Evolutionary conservation across 768 basidiomycete genomes (phyloP).

Genomic region (Lactarius hengduanensis): DNA sequence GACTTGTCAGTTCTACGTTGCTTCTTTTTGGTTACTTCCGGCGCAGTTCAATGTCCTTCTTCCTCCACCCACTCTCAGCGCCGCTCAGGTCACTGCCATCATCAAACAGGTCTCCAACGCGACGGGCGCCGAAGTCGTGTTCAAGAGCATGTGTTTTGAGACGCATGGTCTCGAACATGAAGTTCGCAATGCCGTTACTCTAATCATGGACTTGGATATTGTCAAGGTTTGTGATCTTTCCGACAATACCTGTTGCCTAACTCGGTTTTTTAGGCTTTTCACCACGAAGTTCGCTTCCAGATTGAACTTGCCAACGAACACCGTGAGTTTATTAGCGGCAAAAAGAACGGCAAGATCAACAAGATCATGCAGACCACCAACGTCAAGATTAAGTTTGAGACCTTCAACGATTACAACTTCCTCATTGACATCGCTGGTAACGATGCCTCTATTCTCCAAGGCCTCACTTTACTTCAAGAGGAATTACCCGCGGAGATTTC

Average conservation of each 20-base stretch:
- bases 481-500: conserved; percentile 98
- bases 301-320: conserved; percentile 98
- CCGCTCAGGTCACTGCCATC: conserved; percentile 77
- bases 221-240: conserved; percentile 62
- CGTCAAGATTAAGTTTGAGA: conserved; percentile 99
- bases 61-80: conserved; percentile 77
- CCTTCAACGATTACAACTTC: conserved; percentile 95
- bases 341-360: conserved; percentile 99
- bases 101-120: conserved; percentile 83
- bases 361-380: conserved; percentile 98
- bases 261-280: conserved; percentile 63
- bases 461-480: conserved; percentile 87
- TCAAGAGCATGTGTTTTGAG: conserved; percentile 97
- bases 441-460: conserved; percentile 81
- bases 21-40: conserved; percentile 96
- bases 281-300: conserved; percentile 97
- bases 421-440: conserved; percentile 88
- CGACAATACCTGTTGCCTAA: neutral
- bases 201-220: conserved; percentile 88
- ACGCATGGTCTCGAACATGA: conserved; percentile 93
- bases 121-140: conserved; percentile 92
- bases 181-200: conserved; percentile 78
- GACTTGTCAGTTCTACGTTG: conserved; percentile 95
- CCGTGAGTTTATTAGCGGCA: conserved; percentile 96
- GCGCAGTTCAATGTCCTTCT: conserved; percentile 90